A percentile compares a stretch with the other conserved stretches of the same genome.
Conservation (phyloP, 1,139 yeast species). For the Geotrichum australiense region DNA sequence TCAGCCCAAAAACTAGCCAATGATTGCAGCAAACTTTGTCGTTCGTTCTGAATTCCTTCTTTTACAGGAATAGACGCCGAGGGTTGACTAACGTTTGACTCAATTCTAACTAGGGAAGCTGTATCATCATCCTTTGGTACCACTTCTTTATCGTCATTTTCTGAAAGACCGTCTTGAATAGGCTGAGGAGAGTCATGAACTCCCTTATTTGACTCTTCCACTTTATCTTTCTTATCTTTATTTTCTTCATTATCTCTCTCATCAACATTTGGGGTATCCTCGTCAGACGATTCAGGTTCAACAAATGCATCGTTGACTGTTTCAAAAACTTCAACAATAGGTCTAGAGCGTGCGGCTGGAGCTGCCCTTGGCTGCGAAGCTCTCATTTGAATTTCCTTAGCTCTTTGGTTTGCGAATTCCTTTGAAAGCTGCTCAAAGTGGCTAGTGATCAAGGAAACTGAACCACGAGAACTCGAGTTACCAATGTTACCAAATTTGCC, state of each 20-base stretch:
- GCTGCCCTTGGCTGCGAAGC: slow-evolving; percentile 62
- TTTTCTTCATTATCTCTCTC: slow-evolving; percentile 5
- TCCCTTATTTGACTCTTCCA: background rate
- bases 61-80: slow-evolving; percentile 14
- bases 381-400: slow-evolving; percentile 61
- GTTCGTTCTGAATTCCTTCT: slow-evolving; percentile 33
- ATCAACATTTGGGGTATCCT: slow-evolving; percentile 20
- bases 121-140: slow-evolving; percentile 3
- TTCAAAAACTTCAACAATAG: slow-evolving; percentile 86
- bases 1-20: slow-evolving; percentile 96
- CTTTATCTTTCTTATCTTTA: background rate
- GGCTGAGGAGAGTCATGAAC: background rate
- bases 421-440: slow-evolving; percentile 75
- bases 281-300: slow-evolving; percentile 37
- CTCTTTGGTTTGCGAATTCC: slow-evolving; percentile 86
- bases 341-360: slow-evolving; percentile 71
- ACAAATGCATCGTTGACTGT: slow-evolving; percentile 81
- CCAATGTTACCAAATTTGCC: slow-evolving; percentile 14
- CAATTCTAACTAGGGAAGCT: slow-evolving; percentile 4
- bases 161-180: background rate
- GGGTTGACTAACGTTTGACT: slow-evolving; percentile 14
- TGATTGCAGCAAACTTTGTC: slow-evolving; percentile 75
- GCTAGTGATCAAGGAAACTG: slow-evolving; percentile 37
- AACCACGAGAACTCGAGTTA: slow-evolving; percentile 12
- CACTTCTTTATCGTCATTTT: background rate